phyloP scores from a whole-genome alignment of 805 yeast species.

The Ogataea trehalophila region DNA sequence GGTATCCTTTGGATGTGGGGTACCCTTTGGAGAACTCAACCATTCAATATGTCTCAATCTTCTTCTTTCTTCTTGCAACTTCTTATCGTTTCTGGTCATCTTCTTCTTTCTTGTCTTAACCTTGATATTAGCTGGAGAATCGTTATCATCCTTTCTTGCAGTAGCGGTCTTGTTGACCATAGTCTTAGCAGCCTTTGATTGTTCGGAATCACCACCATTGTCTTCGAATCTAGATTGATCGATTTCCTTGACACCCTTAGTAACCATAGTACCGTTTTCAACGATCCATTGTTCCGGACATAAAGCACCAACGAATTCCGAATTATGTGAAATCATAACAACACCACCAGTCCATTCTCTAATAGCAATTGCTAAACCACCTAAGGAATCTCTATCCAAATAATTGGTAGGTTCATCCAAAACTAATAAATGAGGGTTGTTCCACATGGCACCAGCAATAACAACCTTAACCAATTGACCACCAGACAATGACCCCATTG shows the following conservation, averaged over 20 bases:
- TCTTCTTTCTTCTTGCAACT: slow-evolving; percentile 86
- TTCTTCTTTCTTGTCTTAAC: slow-evolving; percentile 92
- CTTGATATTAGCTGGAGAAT: slow-evolving; percentile 94
- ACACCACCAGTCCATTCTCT: slow-evolving; percentile 99
- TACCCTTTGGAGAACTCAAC: slow-evolving; percentile 95
- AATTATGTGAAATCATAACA: slow-evolving; percentile 96
- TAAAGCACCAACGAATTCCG: slow-evolving; percentile 93
- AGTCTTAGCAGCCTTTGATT: slow-evolving; percentile 39
- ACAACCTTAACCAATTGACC: slow-evolving; percentile 98
- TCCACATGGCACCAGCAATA: slow-evolving; percentile 99
- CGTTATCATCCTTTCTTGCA: slow-evolving; percentile 60
- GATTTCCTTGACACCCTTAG: slow-evolving; percentile 72
- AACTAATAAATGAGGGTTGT: slow-evolving; percentile 93
- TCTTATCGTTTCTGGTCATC: slow-evolving; percentile 95
- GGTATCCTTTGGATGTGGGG: slow-evolving; percentile 90
- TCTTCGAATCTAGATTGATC: slow-evolving; percentile 82
- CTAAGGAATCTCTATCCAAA: slow-evolving; percentile 95
- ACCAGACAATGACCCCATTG: slow-evolving; percentile 93
- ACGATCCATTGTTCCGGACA: slow-evolving; percentile 99
- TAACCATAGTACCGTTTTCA: slow-evolving; percentile 84
- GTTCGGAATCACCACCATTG: slow-evolving; percentile 48
- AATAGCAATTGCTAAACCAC: slow-evolving; percentile 95
- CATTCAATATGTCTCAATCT: slow-evolving; percentile 91
- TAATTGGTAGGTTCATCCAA: slow-evolving; percentile 98
- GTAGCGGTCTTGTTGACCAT: slow-evolving; percentile 45